These are phyloP conservation scores for Poa annua DNA, from an alignment of 176 grass and related monocot species.

Conservation along the genomic window DNA sequence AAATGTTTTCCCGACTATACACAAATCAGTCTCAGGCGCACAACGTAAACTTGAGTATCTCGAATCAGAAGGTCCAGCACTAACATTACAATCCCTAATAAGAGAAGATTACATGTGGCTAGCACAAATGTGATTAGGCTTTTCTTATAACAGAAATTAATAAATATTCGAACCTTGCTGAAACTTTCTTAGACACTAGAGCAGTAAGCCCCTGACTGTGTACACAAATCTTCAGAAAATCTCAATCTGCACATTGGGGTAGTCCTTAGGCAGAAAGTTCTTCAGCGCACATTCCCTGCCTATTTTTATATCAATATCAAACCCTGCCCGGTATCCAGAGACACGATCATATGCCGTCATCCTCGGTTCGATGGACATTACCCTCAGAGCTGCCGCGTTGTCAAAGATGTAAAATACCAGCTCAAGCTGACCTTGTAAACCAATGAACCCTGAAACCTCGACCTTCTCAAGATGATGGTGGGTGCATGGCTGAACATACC, in stretches of 20 bases:
- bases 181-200: background rate
- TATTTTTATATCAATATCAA: background rate
- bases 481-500: background rate
- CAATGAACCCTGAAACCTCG: slow-evolving; percentile 31
- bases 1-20: no score
- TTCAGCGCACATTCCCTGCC: slow-evolving; percentile 7
- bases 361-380: slow-evolving; percentile 18
- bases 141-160: background rate
- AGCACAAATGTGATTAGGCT: background rate
- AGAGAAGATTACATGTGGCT: background rate
- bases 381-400: slow-evolving; percentile 9
- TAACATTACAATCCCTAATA: background rate
- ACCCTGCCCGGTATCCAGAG: slow-evolving; percentile 5
- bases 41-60: background rate
- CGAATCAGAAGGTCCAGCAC: background rate
- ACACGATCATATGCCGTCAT: background rate
- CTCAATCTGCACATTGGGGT: slow-evolving; percentile 23
- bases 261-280: background rate
- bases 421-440: slow-evolving; percentile 21
- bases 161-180: background rate
- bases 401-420: slow-evolving; percentile 26
- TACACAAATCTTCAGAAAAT: slow-evolving; percentile 10
- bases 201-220: background rate
- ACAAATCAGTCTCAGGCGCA: background rate
- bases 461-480: slow-evolving; percentile 11